Evolutionary conservation across 192 early-diverging fungal species (phyloP), one percentile per base, ranked within the genome.

Genomic region (Gaertneriomyces semiglobifer): DNA sequence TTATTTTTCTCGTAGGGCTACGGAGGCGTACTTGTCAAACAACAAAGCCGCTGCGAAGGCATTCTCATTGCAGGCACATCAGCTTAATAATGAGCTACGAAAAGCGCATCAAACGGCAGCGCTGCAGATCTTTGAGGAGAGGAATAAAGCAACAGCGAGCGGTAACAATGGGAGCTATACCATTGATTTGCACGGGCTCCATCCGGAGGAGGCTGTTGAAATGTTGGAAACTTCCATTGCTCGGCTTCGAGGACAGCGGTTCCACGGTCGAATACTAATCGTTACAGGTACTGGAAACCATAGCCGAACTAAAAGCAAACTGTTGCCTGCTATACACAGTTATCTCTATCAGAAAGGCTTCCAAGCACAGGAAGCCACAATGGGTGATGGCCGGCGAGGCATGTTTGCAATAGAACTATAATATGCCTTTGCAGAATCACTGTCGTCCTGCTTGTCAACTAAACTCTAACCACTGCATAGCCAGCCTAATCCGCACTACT

Each of bases 201-300:
- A 83, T 69, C 77, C 79, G 18, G 44, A 56, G 14, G 81, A 83
- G 62, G 79, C 71, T 2, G 64, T 81, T 6, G 60, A 81, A 50
- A 77, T 75, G 43, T 9, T 76, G 18, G 62, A 74, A 63, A 50
- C 62, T 6, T 60, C 46, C 3, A 44, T 77, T 5, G 58, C 10
- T 10, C n/a, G 16, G n/a, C 55, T 83, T 7, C 45, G 44, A 40
- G 33, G 58, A n/a, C 63, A 75, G 62, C 62, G 44, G 5, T 72
- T 70, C 52, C 38, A 42, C 8, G 81, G 79, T 4, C 59, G 40
- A 6, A 55, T 83, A 1, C 19, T 68, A 39, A 44, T 81, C 12
- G 66, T 83, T 12, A 83, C 81, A 4, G 81, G 81, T 4, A 79
- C 81, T 3, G 81, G 81, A 3, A 70, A 83, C 66, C 81, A 83